Conservation (phyloP, 352 stramenopile species). For the Phytophthora foliorum region DNA sequence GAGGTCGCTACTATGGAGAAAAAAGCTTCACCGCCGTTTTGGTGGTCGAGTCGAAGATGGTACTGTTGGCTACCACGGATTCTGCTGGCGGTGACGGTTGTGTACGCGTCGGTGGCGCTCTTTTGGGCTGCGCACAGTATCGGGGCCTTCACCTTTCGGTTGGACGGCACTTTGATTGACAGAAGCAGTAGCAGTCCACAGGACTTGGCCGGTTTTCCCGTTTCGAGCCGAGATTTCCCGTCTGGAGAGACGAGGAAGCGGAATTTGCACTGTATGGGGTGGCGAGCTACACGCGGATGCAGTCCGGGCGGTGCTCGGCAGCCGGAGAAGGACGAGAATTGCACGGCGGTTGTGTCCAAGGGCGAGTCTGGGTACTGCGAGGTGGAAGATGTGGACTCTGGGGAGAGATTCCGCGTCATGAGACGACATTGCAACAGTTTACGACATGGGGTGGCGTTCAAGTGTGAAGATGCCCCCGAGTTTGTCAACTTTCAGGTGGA, state of each 20-base stretch:
- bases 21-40: background rate
- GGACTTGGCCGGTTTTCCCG: too few species aligned
- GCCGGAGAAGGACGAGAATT: constrained; percentile 21
- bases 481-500: constrained; percentile 43
- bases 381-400: constrained; percentile 19
- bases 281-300: constrained; percentile 24
- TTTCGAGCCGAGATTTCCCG: constrained; percentile 13
- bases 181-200: background rate
- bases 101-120: constrained; percentile 29
- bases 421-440: constrained; percentile 39
- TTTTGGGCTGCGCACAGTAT: constrained; percentile 29
- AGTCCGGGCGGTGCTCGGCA: constrained; percentile 16
- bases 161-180: constrained; percentile 12
- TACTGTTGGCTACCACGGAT: background rate
- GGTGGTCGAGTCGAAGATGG: background rate
- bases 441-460: constrained; percentile 32
- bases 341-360: constrained; percentile 14
- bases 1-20: background rate
- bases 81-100: constrained; percentile 14
- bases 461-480: constrained; percentile 42
- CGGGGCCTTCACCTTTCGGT: constrained; percentile 14
- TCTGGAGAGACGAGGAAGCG: background rate
- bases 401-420: constrained; percentile 44
- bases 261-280: constrained; percentile 28
- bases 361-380: constrained; percentile 56